Evolutionary conservation across 768 basidiomycete genomes (phyloP).

Genomic region (Crassisporium funariophilum): DNA sequence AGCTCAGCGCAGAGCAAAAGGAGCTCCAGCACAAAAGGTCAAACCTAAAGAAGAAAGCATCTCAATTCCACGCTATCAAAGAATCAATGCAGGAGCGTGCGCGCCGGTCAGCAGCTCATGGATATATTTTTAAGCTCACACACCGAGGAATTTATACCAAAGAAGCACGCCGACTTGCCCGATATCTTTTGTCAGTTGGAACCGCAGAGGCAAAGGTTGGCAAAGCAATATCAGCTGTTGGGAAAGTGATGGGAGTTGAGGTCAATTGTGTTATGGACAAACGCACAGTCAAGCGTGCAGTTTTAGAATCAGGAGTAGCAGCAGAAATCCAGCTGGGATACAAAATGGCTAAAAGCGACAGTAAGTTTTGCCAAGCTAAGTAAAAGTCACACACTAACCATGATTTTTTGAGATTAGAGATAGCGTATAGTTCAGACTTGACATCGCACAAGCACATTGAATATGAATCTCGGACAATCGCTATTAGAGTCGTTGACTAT

Average conservation of each 20-base stretch:
- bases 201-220: constrained; percentile 18
- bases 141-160: constrained; percentile 15
- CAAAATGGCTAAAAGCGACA: background rate
- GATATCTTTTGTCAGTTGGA: constrained; percentile 15
- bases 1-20: too few species aligned
- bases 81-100: too few species aligned
- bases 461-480: constrained; percentile 7
- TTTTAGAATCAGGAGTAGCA: background rate
- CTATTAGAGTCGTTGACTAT: constrained; percentile 13
- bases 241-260: constrained; percentile 8
- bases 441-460: background rate
- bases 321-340: background rate
- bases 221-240: constrained; percentile 14
- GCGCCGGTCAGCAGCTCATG: too few species aligned
- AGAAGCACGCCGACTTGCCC: constrained; percentile 15
- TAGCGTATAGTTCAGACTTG: background rate
- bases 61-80: too few species aligned
- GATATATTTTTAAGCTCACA: background rate
- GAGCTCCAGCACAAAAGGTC: too few species aligned
- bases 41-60: too few species aligned
- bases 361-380: background rate
- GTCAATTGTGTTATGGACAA: constrained; percentile 2
- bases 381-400: background rate
- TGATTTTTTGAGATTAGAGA: too few species aligned
- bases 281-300: background rate